phyloP scores from a whole-genome alignment of 1,284 basidiomycete species.

The Blastosporella zonata region DNA sequence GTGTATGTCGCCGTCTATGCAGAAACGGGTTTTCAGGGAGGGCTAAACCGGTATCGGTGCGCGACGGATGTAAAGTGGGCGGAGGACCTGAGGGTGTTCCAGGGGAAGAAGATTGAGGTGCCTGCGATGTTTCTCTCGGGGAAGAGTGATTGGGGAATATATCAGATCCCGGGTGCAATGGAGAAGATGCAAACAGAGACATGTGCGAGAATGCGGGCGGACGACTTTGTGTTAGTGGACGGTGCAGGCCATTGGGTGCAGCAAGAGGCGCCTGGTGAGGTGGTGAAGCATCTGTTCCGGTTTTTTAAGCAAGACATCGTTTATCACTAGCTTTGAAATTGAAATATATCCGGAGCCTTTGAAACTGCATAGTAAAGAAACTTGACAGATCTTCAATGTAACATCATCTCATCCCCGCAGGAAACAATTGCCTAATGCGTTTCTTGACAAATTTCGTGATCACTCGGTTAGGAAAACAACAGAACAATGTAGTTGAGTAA shows the following conservation, averaged over 20 bases:
- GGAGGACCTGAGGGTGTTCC: constrained; percentile 34
- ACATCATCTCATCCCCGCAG: not conserved
- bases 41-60: constrained; percentile 52
- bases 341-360: not conserved
- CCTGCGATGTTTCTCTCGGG: constrained; percentile 57
- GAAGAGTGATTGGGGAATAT: constrained; percentile 56
- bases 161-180: constrained; percentile 48
- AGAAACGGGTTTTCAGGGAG: constrained; percentile 61
- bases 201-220: constrained; percentile 41
- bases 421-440: not conserved
- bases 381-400: not conserved
- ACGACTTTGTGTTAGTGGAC: constrained; percentile 51
- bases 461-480: not conserved
- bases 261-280: constrained; percentile 45
- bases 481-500: not conserved
- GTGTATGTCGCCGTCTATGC: constrained; percentile 49
- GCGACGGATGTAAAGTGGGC: constrained; percentile 29
- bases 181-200: constrained; percentile 34
- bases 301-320: constrained; percentile 31
- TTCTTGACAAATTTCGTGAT: no score
- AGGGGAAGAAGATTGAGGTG: constrained; percentile 40
- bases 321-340: not conserved
- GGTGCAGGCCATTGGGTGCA: constrained; percentile 65
- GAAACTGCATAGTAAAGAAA: no score
- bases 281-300: constrained; percentile 34